These are phyloP conservation scores for Xylaria sp. DNA, from an alignment of 2,329 filamentous ascomycete species.

Conservation along the genomic window DNA sequence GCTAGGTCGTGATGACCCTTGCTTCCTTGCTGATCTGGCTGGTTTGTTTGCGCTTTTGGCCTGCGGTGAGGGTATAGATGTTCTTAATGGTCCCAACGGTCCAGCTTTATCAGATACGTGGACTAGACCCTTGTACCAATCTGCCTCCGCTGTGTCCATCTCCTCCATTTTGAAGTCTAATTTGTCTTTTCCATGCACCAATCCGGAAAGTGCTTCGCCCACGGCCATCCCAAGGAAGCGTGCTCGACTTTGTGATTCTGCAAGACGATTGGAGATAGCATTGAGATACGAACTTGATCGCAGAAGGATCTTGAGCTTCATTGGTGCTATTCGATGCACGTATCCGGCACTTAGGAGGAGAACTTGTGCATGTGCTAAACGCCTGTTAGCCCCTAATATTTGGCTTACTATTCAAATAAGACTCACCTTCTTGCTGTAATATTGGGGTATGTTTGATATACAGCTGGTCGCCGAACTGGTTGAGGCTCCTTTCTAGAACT, in stretches of 20 bases:
- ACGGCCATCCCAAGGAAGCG: constrained; percentile 90
- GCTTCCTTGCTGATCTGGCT: constrained; percentile 36
- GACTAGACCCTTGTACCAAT: constrained; percentile 77
- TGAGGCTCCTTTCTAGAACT: constrained; percentile 74
- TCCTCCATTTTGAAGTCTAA: constrained; percentile 89
- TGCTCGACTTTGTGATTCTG: constrained; percentile 76
- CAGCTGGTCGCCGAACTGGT: constrained; percentile 83
- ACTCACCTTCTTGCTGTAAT: constrained; percentile 85
- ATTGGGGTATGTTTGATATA: constrained; percentile 87
- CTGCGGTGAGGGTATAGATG: constrained; percentile 41
- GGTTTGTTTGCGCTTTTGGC: constrained; percentile 40
- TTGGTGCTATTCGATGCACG: constrained; percentile 71
- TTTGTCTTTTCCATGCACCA: constrained; percentile 73
- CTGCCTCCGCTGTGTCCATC: constrained; percentile 75
- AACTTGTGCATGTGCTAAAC: constrained; percentile 78
- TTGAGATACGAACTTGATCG: constrained; percentile 79
- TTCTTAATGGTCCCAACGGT: constrained; percentile 60
- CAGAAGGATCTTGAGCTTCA: constrained; percentile 74
- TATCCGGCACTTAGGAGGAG: constrained; percentile 82
- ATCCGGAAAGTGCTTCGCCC: constrained; percentile 73
- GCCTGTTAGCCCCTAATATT: constrained; percentile 24
- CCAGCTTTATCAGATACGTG: constrained; percentile 71
- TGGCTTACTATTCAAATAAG: neutral
- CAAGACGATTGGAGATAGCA: constrained; percentile 85
- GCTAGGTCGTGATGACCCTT: constrained; percentile 38